Base-by-base conservation (phyloP, 345 rosid species). In the Trapa incisa region DNA sequence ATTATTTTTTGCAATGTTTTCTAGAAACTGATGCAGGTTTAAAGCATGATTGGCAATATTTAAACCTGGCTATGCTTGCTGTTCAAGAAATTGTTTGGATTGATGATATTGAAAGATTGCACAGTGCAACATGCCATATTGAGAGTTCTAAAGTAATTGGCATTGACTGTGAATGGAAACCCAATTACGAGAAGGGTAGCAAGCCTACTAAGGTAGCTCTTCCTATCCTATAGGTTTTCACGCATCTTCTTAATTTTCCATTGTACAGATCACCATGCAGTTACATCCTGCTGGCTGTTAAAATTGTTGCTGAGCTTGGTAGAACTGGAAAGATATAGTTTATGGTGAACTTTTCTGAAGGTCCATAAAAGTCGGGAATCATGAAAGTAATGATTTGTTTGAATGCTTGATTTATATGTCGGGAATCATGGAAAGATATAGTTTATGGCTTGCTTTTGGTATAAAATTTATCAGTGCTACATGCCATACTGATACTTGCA, bases 121-220 rank as follows among this genome's bases (percentile, higher is more conserved):
- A 47, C 63, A 53, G 68, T 41, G 98, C 95, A 38, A 80, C 87
- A 32, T 70, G 74, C 67, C 69, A 74, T 72, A 84, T 93, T 64
- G 86, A 88, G 79, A 85, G 65, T 72, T 82, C 87, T 77, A 93
- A 81, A 81, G 88, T 93, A 42, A 82, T 87, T 41, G 98, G 97
- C 35, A 6, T 90, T 73, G 98, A 93, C 75, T 90, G 92, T 76
- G 98, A 93, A 80, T 93, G 97, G 99, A 94, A 91, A 75, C 99
- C 99, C 35, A 94, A 87, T 82, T 83, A 80, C 75, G 74, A 38
- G 14, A 91, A 85, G 81, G 95, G 95, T 66, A 68, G 84, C 79
- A 80, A 80, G 75, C 89, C 85, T 32, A 91, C 80, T 86, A 85
- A 83, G 91, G 99, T 93, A 80, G 54, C 41, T 63, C 16, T n/a